Evolutionary conservation across 2,329 filamentous ascomycete species (phyloP), one percentile per base, ranked within the genome.

Genomic region (Alternaria solani): DNA sequence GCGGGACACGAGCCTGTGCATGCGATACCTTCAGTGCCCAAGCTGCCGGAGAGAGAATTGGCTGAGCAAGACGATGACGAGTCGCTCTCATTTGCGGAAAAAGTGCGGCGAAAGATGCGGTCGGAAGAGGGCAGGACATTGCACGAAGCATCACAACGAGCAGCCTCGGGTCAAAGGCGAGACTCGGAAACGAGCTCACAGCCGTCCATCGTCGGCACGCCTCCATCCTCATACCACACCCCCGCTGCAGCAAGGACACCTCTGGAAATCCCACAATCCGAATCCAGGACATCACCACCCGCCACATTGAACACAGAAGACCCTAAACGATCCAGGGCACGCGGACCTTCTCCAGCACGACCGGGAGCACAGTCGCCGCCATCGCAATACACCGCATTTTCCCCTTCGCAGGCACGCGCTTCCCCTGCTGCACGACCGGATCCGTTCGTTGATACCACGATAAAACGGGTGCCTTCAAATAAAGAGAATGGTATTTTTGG

Each of bases 51-150:
- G 44, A 34, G 67, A 55, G 59, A 66, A 2, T 51, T 64, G 7
- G 59, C 62, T 23, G 54, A 56, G 4, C 63, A 67, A 9, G 69
- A 77, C 30, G 61, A 60, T 12, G 66, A 71, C 0, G 72, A 73
- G 38, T 77, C 81, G 1, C 77, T 79, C 56, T 83, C 82, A 0
- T 82, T 83, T 61, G 80, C 83, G 2, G 78, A 81, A 54, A 67
- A 72, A 26, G 66, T 84, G 8, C 83, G 82, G 56, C 82, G 82
- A 28, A 81, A 79, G 66, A 86, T 86, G 84, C 78, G 83, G 57
- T 78, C 79, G 8, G 84, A 86, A 59, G 84, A 86, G 74, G 84
- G 81, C 6, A 76, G 75, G 55, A 83, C 82, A 9, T 71, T 86
- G 53, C 83, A 85, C 48, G 77, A 82, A 48, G 80, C 76, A 38